Evolutionary conservation across 768 basidiomycete species (phyloP).

Genomic region (Hortiboletus flavorubellus): DNA sequence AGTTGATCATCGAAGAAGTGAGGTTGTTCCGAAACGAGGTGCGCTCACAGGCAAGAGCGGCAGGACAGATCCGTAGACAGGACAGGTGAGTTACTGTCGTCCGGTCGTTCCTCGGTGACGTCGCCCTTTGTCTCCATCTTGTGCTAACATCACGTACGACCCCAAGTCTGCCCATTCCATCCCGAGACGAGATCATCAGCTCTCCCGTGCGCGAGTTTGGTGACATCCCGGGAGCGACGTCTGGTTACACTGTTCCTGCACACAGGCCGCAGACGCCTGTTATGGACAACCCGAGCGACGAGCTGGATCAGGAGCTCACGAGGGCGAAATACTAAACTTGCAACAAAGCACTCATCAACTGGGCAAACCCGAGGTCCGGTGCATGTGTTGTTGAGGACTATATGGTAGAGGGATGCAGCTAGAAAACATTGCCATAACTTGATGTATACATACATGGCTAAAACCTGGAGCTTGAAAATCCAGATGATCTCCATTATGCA

Average conservation of each 20-base stretch:
- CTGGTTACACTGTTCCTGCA: conserved; percentile 52
- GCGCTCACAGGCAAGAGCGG: conserved; percentile 71
- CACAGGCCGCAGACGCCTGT: conserved; percentile 61
- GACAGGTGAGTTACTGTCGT: conserved; percentile 52
- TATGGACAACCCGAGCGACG: conserved; percentile 82
- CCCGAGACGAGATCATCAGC: conserved; percentile 75
- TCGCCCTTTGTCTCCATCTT: background rate
- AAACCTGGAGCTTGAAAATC: too few species aligned
- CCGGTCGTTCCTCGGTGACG: background rate
- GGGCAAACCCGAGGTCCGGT: background rate
- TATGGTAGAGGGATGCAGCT: background rate
- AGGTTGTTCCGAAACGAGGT: conserved; percentile 87
- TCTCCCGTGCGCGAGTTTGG: conserved; percentile 67
- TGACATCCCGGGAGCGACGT: conserved; percentile 64
- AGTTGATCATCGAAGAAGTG: conserved; percentile 91
- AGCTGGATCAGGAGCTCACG: conserved; percentile 84
- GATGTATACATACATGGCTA: too few species aligned
- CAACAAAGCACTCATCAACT: background rate
- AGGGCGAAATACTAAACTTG: conserved; percentile 41
- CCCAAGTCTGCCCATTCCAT: conserved; percentile 70
- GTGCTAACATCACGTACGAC: background rate
- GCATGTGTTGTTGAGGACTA: background rate
- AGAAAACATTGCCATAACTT: too few species aligned
- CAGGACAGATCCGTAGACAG: conserved; percentile 71
- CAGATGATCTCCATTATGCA: too few species aligned